These are phyloP conservation scores for Hypsizygus ulmarius DNA, from an alignment of 1,284 basidiomycete genomes.

Conservation along the genomic window DNA sequence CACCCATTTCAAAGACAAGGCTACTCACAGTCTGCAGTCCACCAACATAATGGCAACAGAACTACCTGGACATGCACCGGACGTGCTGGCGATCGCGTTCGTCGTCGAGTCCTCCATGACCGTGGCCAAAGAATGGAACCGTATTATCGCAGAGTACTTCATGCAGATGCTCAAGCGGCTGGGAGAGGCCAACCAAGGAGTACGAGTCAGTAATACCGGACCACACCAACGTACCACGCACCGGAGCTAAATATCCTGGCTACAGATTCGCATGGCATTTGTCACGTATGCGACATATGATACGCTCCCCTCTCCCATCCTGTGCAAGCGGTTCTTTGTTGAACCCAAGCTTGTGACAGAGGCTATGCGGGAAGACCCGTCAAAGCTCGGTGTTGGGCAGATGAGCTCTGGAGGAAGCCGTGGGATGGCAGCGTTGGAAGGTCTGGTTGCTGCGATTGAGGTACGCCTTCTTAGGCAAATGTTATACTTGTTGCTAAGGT, in stretches of 20 bases:
- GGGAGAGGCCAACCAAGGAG: constrained; percentile 38
- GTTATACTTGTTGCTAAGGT: not conserved
- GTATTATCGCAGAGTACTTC: constrained; percentile 48
- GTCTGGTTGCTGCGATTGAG: constrained; percentile 68
- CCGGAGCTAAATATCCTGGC: not conserved
- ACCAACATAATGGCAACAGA: constrained; percentile 17
- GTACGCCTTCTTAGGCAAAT: constrained; percentile 35
- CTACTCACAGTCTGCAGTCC: too few species aligned
- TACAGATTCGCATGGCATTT: constrained; percentile 52
- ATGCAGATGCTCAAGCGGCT: constrained; percentile 52
- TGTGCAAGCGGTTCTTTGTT: constrained; percentile 55
- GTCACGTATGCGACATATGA: constrained; percentile 61
- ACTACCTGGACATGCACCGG: constrained; percentile 13
- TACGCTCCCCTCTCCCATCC: constrained; percentile 50
- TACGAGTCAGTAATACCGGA: constrained; percentile 28
- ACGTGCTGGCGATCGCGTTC: constrained; percentile 50
- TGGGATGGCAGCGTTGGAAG: constrained; percentile 71
- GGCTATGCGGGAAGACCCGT: constrained; percentile 47
- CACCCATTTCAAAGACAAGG: too few species aligned
- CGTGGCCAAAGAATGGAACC: constrained; percentile 53
- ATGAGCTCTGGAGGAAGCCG: constrained; percentile 45
- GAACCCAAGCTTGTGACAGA: constrained; percentile 37
- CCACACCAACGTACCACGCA: constrained; percentile 7
- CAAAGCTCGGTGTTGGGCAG: constrained; percentile 53
- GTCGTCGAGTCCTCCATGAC: constrained; percentile 63